Percentiles rank a stretch among this genome's conserved stretches.
These are phyloP conservation scores for Picea glauca DNA, from an alignment of 75 land plant genomes.

Conservation along the genomic window DNA sequence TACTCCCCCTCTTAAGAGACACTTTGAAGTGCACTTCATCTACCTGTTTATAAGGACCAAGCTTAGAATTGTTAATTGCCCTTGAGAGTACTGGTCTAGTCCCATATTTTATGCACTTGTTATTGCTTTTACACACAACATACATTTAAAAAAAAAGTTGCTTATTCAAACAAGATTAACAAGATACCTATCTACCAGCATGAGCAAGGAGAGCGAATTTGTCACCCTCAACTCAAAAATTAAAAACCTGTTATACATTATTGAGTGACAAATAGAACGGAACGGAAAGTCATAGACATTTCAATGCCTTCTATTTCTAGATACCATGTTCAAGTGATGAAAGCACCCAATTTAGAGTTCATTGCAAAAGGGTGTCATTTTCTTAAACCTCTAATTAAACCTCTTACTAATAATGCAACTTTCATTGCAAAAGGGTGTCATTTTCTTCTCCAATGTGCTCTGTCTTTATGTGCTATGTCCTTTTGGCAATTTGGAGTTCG, in stretches of 20 bases:
- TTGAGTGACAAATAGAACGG: neutral
- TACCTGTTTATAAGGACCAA: conserved; percentile 45
- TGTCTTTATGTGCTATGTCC: too few species aligned
- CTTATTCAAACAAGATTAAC: neutral
- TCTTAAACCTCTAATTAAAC: neutral
- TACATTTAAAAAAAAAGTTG: neutral
- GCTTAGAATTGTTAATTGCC: neutral
- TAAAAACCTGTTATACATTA: neutral
- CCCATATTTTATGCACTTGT: neutral
- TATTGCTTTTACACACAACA: neutral
- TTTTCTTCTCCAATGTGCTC: too few species aligned
- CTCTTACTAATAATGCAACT: conserved; percentile 14
- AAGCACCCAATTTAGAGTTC: conserved; percentile 2
- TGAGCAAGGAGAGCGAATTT: conserved; percentile 83
- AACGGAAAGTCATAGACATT: neutral
- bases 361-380: too few species aligned
- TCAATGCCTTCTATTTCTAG: neutral
- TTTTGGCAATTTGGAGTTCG: too few species aligned
- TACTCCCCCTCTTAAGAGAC: conserved; percentile 67
- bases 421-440: neutral
- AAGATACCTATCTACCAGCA: conserved; percentile 85
- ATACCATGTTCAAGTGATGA: neutral
- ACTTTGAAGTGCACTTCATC: conserved; percentile 88
- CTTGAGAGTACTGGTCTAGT: neutral
- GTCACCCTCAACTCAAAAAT: conserved; percentile 64